These are phyloP conservation scores for Wickerhamomyces canadensis DNA, from an alignment of 805 yeast genomes.

Conservation along the genomic window DNA sequence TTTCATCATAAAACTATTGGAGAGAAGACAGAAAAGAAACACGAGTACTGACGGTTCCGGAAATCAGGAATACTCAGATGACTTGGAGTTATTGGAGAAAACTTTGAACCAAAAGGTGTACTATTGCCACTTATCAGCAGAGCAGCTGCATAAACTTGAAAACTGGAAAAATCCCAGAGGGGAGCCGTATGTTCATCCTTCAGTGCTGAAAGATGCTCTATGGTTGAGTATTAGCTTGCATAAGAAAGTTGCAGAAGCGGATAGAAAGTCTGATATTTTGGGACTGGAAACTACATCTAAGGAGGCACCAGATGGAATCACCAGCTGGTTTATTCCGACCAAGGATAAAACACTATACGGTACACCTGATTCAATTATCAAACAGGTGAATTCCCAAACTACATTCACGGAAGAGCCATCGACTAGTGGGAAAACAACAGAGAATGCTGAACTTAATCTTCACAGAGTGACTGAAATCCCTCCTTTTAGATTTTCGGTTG, in stretches of 20 bases:
- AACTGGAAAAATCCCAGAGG: conserved; percentile 32
- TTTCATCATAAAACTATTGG: conserved; percentile 38
- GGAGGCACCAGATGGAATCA: conserved; percentile 23
- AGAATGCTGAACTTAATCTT: conserved; percentile 8
- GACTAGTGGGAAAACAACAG: conserved; percentile 18
- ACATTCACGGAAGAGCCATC: conserved; percentile 12
- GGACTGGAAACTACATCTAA: conserved; percentile 25
- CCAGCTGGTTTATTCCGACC: conserved; percentile 37
- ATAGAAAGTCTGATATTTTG: conserved; percentile 22
- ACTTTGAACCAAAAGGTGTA: conserved; percentile 37
- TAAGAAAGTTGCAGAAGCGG: conserved; percentile 30
- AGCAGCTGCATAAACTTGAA: conserved; percentile 40
- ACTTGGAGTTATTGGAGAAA: conserved; percentile 22
- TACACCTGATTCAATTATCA: conserved; percentile 32
- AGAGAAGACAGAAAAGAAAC: conserved; percentile 24
- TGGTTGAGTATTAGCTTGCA: conserved; percentile 44
- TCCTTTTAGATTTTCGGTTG: conserved; percentile 49
- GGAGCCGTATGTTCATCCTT: conserved; percentile 32
- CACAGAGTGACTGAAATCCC: conserved; percentile 40
- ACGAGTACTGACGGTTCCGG: not conserved
- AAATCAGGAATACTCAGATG: conserved; percentile 3
- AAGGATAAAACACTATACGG: conserved; percentile 45
- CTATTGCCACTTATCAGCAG: conserved; percentile 45
- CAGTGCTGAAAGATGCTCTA: conserved; percentile 38
- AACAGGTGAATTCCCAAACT: conserved; percentile 23